Percentiles rank a stretch among this genome's conserved stretches.
phyloP scores from a whole-genome alignment of 495 filamentous ascomycete species.

The Glutinoglossum americanum region DNA sequence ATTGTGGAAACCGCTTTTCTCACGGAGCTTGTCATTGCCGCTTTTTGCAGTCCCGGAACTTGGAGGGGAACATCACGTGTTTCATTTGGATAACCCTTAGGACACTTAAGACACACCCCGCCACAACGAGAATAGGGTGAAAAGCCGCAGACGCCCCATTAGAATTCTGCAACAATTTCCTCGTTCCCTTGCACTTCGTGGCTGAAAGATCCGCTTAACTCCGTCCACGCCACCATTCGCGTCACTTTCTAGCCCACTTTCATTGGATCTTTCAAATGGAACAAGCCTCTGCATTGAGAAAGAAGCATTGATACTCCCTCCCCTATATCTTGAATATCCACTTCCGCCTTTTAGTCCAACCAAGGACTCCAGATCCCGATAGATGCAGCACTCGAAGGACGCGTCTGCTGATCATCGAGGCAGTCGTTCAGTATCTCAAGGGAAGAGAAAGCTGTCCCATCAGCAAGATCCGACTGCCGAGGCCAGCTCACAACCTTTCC shows the following conservation, averaged over 20 bases:
- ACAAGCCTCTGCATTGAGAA: neutral
- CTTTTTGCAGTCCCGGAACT: neutral
- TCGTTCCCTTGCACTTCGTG: neutral
- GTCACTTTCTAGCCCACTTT: neutral
- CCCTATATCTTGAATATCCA: neutral
- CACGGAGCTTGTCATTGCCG: no score
- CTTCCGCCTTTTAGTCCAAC: neutral
- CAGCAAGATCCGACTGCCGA: conserved; percentile 13
- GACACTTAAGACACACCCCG: conserved; percentile 12
- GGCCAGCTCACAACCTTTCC: neutral
- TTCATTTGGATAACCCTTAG: no score
- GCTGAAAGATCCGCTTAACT: neutral
- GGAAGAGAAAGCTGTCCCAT: conserved; percentile 25
- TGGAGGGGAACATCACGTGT: no score
- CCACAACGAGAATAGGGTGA: conserved; percentile 23
- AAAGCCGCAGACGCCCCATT: neutral
- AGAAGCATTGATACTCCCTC: neutral
- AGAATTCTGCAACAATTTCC: neutral
- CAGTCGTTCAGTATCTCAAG: neutral
- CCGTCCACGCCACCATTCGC: neutral
- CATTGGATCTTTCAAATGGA: neutral
- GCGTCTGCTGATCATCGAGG: conserved; percentile 3
- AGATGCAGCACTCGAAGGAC: conserved; percentile 3
- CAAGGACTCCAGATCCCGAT: neutral
- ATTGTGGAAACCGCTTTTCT: no score